Base-by-base conservation (phyloP, 1,139 yeast species). In the Yamadazyma triangularis region DNA sequence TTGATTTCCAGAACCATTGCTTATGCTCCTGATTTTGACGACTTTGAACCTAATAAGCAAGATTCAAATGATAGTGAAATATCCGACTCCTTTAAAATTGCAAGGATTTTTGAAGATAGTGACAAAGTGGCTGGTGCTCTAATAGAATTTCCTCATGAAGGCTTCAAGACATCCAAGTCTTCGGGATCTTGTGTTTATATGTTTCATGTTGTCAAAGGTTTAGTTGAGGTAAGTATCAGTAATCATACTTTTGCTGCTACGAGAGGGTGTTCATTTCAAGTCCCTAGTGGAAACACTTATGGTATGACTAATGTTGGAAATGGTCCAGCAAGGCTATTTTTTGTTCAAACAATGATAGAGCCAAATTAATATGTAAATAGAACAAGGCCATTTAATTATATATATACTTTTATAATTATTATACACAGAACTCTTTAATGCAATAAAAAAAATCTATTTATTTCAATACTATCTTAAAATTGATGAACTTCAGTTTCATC, bases 241-340 rank as follows among this genome's bases (percentile, higher is more conserved):
- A 76, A 74, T 7, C 67, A 67, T 16, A 66, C 60, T 13, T 85
- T 89, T 48, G 60, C 77, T 5, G 83, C 81, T 7, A 70, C 76
- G 0, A 63, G 70, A 39, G 96, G 95, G 1, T 84, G 95, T 35
- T 74, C 91, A 2, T 80, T 88, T 47, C 85, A 83, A 44, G 71
- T 88, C 3, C 96, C 96, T 0, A 71, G 82, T 58, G 82, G 80
- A 4, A 86, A 83, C 48, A 67, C 70, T 29, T 87, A 85, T 52
- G 73, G 83, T 35, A 63, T 83, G 51, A 61, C 65, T 38, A 77
- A 86, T 48, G 64, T 66, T 25, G 84, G 87, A 0, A 60, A 63
- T 30, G 64, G 60, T 9, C 67, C 69, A 19, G 87, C 83, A 0
- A 69, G 72, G 36, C 48, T 88, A 51, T 86, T 84, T 53, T 87